Evolutionary conservation across 1,284 basidiomycete species (phyloP).

Genomic region (Microbotryum intermedium): DNA sequence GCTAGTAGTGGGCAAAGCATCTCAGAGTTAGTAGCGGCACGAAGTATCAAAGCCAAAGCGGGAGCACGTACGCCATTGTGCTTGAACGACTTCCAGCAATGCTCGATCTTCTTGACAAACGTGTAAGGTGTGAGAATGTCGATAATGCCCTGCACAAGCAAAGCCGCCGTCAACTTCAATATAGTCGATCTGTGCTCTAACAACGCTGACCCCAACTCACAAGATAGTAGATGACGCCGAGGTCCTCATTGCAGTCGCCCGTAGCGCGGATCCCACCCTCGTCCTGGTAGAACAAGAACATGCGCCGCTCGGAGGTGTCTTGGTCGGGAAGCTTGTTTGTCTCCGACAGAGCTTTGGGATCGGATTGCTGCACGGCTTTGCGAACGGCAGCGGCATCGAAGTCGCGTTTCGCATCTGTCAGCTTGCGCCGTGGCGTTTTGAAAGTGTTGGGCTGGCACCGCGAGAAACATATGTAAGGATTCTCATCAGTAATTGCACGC

Average conservation of each 20-base stretch:
- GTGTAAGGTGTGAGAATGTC: slow-evolving; percentile 90
- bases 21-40: not conserved
- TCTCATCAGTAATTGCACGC: not conserved
- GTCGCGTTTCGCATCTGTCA: slow-evolving; percentile 47
- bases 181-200: not conserved
- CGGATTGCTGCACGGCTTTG: slow-evolving; percentile 71
- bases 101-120: slow-evolving; percentile 69
- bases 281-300: slow-evolving; percentile 93
- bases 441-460: slow-evolving; percentile 52
- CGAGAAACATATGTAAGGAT: not conserved
- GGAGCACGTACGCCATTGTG: slow-evolving; percentile 64
- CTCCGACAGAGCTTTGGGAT: slow-evolving; percentile 62
- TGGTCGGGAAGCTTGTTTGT: slow-evolving; percentile 58
- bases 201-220: slow-evolving; percentile 28
- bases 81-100: slow-evolving; percentile 82
- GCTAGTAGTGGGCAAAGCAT: slow-evolving; percentile 45
- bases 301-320: slow-evolving; percentile 61
- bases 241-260: slow-evolving; percentile 64
- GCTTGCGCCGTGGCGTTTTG: slow-evolving; percentile 47
- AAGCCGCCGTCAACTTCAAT: not conserved
- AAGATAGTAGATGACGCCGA: slow-evolving; percentile 78
- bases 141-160: slow-evolving; percentile 61
- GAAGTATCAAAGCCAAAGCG: not conserved
- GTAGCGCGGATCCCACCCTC: slow-evolving; percentile 89
- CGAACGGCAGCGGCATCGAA: slow-evolving; percentile 62